Conservation (phyloP, 1,284 basidiomycete species). For the Moesziomyces sp. region DNA sequence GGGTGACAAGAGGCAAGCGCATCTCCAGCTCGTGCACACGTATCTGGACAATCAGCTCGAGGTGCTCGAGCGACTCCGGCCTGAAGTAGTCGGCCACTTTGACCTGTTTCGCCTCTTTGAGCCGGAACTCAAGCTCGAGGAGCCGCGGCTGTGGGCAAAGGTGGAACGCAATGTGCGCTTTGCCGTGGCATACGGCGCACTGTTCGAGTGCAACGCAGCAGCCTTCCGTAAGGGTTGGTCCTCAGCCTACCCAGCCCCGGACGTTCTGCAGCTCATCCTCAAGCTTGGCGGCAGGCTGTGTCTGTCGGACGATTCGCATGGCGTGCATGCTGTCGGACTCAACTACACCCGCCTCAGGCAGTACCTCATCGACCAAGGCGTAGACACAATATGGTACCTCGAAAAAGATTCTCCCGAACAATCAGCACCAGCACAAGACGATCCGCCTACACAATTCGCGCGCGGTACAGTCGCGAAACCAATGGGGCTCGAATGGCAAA, state of each 20-base stretch:
- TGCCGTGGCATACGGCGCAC: slow-evolving; percentile 83
- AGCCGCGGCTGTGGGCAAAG: slow-evolving; percentile 71
- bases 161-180: slow-evolving; percentile 80
- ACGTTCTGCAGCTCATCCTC: slow-evolving; percentile 79
- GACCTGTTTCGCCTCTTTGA: slow-evolving; percentile 71
- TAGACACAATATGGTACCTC: slow-evolving; percentile 79
- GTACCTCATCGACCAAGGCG: slow-evolving; percentile 76
- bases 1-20: slow-evolving; percentile 3
- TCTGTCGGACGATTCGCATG: slow-evolving; percentile 95
- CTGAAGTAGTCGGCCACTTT: slow-evolving; percentile 92
- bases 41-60: slow-evolving; percentile 63
- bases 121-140: slow-evolving; percentile 75
- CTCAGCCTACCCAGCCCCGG: slow-evolving; percentile 81
- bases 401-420: slow-evolving; percentile 27
- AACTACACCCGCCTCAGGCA: slow-evolving; percentile 79
- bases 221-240: slow-evolving; percentile 91
- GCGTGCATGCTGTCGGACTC: slow-evolving; percentile 84
- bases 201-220: slow-evolving; percentile 93
- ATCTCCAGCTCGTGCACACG: slow-evolving; percentile 28
- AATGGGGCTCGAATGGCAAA: slow-evolving; percentile 29
- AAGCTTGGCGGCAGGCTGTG: slow-evolving; percentile 78
- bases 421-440: not conserved
- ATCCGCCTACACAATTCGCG: slow-evolving; percentile 19
- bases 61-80: slow-evolving; percentile 73
- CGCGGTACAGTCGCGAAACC: slow-evolving; percentile 32